phyloP scores from a whole-genome alignment of 139 green algal species.

The Tetraselmis chui region DNA sequence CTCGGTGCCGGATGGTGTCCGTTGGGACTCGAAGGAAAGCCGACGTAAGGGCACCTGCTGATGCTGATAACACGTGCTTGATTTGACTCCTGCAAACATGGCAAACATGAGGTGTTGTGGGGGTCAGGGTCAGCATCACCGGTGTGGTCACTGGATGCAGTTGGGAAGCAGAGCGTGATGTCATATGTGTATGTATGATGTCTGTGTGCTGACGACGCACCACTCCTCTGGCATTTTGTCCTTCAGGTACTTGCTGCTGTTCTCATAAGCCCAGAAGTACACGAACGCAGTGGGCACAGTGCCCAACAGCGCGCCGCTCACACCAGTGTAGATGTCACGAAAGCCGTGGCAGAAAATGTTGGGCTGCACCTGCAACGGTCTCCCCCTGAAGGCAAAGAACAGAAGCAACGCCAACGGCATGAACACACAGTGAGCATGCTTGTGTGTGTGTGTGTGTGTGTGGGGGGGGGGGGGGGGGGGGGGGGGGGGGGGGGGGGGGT shows the following conservation, averaged over 20 bases:
- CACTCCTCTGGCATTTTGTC: not conserved
- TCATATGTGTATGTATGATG: too few relatives aligned
- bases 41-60: slow-evolving; percentile 32
- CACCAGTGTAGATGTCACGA: slow-evolving; percentile 50
- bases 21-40: slow-evolving; percentile 53
- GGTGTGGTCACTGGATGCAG: slow-evolving; percentile 5
- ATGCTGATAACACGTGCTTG: slow-evolving; percentile 31
- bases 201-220: too few relatives aligned
- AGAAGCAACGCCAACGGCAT: not conserved
- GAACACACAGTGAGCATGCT: not conserved
- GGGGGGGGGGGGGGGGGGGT: too few relatives aligned
- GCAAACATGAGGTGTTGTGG: not conserved
- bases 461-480: too few relatives aligned
- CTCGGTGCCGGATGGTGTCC: slow-evolving; percentile 68
- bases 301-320: slow-evolving; percentile 39
- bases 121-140: not conserved
- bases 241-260: slow-evolving; percentile 19
- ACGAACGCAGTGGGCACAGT: slow-evolving; percentile 49
- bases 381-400: not conserved
- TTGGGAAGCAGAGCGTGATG: not conserved
- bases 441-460: too few relatives aligned
- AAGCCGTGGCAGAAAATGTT: slow-evolving; percentile 36
- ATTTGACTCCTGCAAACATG: slow-evolving; percentile 1
- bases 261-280: slow-evolving; percentile 61
- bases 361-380: not conserved